A percentile compares a stretch with the other conserved stretches of the same genome.
phyloP scores from a whole-genome alignment of 176 grass and related monocot species.

The Musa schizocarpa region DNA sequence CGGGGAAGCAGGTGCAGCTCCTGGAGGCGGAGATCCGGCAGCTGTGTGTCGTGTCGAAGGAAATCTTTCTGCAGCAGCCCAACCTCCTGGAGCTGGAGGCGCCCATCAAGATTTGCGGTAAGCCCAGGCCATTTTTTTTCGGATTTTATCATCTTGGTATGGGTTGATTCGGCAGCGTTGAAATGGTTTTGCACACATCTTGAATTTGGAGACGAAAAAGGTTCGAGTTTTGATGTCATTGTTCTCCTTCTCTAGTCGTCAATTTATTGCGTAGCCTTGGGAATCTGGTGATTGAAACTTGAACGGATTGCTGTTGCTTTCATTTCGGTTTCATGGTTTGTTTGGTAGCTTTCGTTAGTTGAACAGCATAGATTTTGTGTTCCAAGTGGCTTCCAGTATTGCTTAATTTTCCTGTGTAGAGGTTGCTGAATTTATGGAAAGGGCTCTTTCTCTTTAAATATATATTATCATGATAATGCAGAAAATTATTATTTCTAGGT shows the following conservation, averaged over 20 bases:
- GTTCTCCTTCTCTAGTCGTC: neutral
- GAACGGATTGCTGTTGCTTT: neutral
- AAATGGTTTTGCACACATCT: neutral
- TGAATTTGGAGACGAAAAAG: neutral
- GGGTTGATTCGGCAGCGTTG: too few relatives aligned
- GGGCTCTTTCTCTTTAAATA: neutral
- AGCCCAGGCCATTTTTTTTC: neutral
- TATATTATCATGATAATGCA: neutral
- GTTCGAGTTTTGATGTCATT: neutral
- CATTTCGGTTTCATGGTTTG: neutral
- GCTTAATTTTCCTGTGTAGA: neutral
- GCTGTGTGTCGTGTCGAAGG: conserved; percentile 29
- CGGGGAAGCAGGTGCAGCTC: conserved; percentile 40
- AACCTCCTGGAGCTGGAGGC: conserved; percentile 44
- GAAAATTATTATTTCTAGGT: neutral
- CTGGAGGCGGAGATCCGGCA: conserved; percentile 40
- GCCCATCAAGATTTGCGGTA: conserved; percentile 47
- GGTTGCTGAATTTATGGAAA: neutral
- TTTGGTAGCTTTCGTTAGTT: neutral
- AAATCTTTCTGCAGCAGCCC: conserved; percentile 33
- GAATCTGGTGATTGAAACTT: neutral
- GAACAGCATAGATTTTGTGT: neutral
- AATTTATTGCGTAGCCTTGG: neutral
- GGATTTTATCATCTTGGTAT: conserved; percentile 6
- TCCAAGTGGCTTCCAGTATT: neutral